Base-by-base conservation (phyloP, 2,329 filamentous ascomycete species). In the Coniochaeta sp. region DNA sequence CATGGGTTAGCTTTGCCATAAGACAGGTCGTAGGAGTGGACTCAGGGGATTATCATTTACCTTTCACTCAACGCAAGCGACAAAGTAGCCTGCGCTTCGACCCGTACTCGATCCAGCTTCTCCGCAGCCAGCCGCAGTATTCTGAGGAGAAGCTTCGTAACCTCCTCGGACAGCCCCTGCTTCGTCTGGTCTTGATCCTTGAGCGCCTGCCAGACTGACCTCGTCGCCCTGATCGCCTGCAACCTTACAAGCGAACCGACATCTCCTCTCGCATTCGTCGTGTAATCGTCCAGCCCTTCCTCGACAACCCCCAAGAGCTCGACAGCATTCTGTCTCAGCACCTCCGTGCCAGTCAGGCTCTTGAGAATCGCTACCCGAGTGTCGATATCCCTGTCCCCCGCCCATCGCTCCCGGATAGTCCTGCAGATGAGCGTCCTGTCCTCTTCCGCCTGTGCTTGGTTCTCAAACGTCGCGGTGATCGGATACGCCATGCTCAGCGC, bases 101-200 rank as follows among this genome's bases (percentile, higher is more conserved):
- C 77, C 26, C 95, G 86, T 19, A 98, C 89, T 63, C 91, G 89
- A 72, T 98, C 93, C 1, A 98, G 81, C 71, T 96, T 97, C 73
- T 99, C 95, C 0, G 90, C 84, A 2, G 91, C 87, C 16, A 98
- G 80, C 1, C 92, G 84, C 34, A 90, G 77, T 1, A 81, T 74
- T 30, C 77, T 74, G 32, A 80, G 75, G 61, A 84, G 79, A 1
- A 86, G 69, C 30, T 66, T 66, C 12, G 70, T 66, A 22, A 17
- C 24, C 16, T 52, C 58, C 2, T 57, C 52, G 14, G 60, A 47
- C n/a, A 57, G 28, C 19, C 22, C 36, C 38, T 40, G 6, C 26
- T 38, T 26, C 7, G 4, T 28, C 58, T 50, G 56, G 26, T 47
- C 34, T 36, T 36, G 7, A 12, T 14, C 44, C 10, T 58, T 59